Conservation (phyloP, 805 yeast species). For the Kodamaea jinghongensis region DNA sequence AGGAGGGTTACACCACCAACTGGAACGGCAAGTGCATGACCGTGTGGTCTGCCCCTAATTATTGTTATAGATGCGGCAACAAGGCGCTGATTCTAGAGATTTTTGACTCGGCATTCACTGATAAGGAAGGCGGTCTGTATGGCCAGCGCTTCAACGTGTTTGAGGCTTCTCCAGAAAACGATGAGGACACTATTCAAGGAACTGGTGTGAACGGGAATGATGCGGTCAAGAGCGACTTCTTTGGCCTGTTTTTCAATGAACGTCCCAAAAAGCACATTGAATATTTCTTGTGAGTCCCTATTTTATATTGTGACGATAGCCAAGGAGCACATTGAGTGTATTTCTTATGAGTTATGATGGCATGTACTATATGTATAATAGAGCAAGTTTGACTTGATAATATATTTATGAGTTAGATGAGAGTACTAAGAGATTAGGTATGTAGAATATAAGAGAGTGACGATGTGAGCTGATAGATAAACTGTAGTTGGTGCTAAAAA, state of each 20-base stretch:
- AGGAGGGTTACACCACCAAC: slow-evolving; percentile 90
- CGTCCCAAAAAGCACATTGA: slow-evolving; percentile 42
- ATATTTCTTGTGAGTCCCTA: slow-evolving; percentile 49
- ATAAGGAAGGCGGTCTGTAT: slow-evolving; percentile 22
- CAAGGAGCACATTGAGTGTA: too few species aligned
- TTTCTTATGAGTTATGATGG: not conserved
- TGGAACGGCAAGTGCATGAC: slow-evolving; percentile 91
- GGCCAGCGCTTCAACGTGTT: slow-evolving; percentile 86
- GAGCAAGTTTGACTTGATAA: too few species aligned
- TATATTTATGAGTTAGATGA: too few species aligned
- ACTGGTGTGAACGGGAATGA: slow-evolving; percentile 36
- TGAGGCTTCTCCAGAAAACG: slow-evolving; percentile 95
- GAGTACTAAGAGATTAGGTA: too few species aligned
- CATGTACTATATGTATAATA: too few species aligned
- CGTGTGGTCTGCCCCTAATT: slow-evolving; percentile 98
- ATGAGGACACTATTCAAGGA: slow-evolving; percentile 49
- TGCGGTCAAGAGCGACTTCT: slow-evolving; percentile 19
- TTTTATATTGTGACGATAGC: too few species aligned
- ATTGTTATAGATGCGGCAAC: slow-evolving; percentile 95
- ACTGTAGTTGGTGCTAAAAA: too few species aligned
- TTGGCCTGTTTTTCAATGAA: slow-evolving; percentile 27
- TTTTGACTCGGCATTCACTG: slow-evolving; percentile 44
- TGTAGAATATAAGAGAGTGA: too few species aligned
- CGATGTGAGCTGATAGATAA: too few species aligned
- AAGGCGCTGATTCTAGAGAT: slow-evolving; percentile 96